Evolutionary conservation across 1,284 basidiomycete species (phyloP), one percentile per base, ranked within the genome.

Genomic region (Mycosarcoma mackinlayi): DNA sequence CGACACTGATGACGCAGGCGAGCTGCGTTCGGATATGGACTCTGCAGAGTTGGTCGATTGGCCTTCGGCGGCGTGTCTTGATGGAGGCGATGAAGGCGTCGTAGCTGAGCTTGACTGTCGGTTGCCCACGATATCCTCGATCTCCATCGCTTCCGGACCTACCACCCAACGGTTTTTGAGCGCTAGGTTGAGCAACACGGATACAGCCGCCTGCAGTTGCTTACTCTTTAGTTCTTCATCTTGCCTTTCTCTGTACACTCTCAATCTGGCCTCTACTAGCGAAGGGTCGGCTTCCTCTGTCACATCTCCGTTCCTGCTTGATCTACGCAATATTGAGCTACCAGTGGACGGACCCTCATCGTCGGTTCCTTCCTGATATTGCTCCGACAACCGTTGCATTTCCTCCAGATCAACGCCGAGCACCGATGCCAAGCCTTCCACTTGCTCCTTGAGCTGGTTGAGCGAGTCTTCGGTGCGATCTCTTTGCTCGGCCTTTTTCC

Each of bases 391-490:
- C 9, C 33, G 25, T 31, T 65, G 54, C 28, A 70, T 33, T 46
- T 65, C 49, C 19, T 70, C 64, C 23, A 60, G 45, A 35, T 64
- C 57, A 31, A 76, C 48, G 6, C 73, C 77, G 16, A 78, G 41
- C 21, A 60, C 42, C 3, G n/a, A 38, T 16, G 65, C 60, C 28
- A 82, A 23, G 10, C 54, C 55, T 18, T 75, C 55, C 2, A 80
- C 34, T 18, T 63, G 48, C 1, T 75, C 65, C 4, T 44, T 52
- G 23, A 80, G 62, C 35, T 71, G 64, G 14, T 70, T 61, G 10
- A 80, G 47, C 18, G 64, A 54, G 14, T 79, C 77, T 41, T 78
- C 74, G 3, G 79, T 76, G 7, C 71, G 57, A 39, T 79, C 76
- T 3, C 76, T 66, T 57, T 78, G 73, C 25, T 81, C 68, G 14